Conservation (phyloP, 2,329 filamentous ascomycete genomes). For the Sclerotinia sclerotiorum region DNA sequence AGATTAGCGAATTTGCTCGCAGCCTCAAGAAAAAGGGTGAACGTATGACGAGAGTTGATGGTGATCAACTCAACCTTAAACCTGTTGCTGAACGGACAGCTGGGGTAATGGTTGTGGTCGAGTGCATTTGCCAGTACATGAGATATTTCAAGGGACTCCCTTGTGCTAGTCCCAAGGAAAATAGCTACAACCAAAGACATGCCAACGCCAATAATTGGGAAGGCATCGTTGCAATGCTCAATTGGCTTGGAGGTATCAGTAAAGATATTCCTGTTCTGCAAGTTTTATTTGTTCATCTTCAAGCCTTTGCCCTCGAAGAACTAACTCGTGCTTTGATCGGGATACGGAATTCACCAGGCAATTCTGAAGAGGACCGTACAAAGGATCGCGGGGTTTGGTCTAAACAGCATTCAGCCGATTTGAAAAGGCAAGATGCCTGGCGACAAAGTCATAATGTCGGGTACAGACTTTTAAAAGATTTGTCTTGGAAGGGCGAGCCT, state of each 20-base stretch:
- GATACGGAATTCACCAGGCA: constrained; percentile 1
- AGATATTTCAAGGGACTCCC: constrained; percentile 30
- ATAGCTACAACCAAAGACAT: constrained; percentile 29
- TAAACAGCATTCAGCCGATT: constrained; percentile 5
- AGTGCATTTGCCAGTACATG: constrained; percentile 39
- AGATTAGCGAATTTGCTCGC: constrained; percentile 27
- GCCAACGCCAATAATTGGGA: constrained; percentile 42
- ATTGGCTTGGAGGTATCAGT: not conserved
- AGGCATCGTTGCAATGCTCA: constrained; percentile 30
- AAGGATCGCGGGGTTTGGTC: constrained; percentile 12
- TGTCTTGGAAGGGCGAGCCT: not conserved
- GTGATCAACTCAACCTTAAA: constrained; percentile 23
- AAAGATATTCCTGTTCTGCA: constrained; percentile 18
- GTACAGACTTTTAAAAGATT: constrained; percentile 3
- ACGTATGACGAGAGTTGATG: constrained; percentile 31
- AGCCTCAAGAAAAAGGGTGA: constrained; percentile 41
- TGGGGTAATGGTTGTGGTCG: constrained; percentile 35
- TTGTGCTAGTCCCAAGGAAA: constrained; percentile 37
- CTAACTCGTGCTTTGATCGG: not conserved
- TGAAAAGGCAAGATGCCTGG: constrained; percentile 15
- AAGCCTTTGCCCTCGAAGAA: constrained; percentile 19
- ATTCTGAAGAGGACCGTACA: constrained; percentile 5
- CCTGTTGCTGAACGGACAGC: constrained; percentile 31
- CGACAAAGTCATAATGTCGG: constrained; percentile 8
- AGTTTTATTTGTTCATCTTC: constrained; percentile 19